Evolutionary conservation across 139 green algal species (phyloP).

Genomic region (Micromonas commoda): DNA sequence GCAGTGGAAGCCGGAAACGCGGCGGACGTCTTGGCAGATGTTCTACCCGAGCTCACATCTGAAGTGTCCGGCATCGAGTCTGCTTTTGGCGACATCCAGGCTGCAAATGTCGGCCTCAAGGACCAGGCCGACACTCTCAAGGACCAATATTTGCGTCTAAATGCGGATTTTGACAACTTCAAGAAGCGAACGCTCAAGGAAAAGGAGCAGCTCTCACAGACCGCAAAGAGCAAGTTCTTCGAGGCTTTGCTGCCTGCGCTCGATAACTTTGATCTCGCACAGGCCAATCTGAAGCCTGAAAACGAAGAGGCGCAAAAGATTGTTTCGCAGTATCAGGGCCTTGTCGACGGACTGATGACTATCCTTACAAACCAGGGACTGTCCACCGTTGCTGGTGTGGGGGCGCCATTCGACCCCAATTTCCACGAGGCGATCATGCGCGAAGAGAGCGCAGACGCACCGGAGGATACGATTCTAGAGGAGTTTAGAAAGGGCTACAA

Average conservation of each 20-base stretch:
- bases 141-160: constrained; percentile 81
- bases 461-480: constrained; percentile 40
- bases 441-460: constrained; percentile 37
- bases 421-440: constrained; percentile 94
- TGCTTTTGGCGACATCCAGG: not conserved
- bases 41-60: not conserved
- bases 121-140: constrained; percentile 32
- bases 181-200: constrained; percentile 70
- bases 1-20: not conserved
- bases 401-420: constrained; percentile 84
- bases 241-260: constrained; percentile 76
- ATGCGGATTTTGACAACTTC: constrained; percentile 99
- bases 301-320: constrained; percentile 90
- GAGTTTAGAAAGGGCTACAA: constrained; percentile 94
- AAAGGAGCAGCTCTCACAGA: constrained; percentile 58
- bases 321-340: constrained; percentile 76
- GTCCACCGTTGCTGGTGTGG: constrained; percentile 66
- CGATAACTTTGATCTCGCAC: constrained; percentile 94
- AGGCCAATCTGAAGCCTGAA: constrained; percentile 66
- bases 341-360: constrained; percentile 96
- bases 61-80: constrained; percentile 14
- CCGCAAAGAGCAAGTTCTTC: constrained; percentile 64
- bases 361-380: constrained; percentile 78
- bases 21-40: not conserved
- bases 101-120: not conserved